phyloP scores from a whole-genome alignment of 2,329 filamentous ascomycete genomes.

The Botrytis sinoallii region DNA sequence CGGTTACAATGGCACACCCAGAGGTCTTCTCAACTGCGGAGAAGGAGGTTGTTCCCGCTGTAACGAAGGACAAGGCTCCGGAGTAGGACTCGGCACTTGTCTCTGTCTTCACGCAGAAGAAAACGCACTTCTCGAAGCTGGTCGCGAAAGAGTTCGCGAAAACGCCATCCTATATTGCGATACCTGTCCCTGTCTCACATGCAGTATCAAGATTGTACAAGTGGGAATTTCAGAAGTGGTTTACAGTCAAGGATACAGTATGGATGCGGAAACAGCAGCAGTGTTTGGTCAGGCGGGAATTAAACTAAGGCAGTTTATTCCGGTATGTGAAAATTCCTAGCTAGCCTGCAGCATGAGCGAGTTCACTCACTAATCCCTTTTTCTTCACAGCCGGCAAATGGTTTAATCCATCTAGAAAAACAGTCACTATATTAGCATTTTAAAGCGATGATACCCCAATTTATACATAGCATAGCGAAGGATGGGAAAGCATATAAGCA shows the following conservation, averaged over 20 bases:
- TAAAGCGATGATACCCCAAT: conserved; percentile 7
- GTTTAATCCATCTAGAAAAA: conserved; percentile 60
- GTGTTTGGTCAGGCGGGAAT: conserved; percentile 85
- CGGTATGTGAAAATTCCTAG: conserved; percentile 52
- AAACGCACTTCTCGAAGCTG: conserved; percentile 92
- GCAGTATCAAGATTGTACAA: conserved; percentile 97
- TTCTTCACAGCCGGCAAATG: conserved; percentile 55
- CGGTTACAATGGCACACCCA: conserved; percentile 96
- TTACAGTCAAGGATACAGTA: conserved; percentile 89
- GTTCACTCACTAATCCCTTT: conserved; percentile 10
- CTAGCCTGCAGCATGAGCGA: background rate
- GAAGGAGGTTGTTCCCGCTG: conserved; percentile 88
- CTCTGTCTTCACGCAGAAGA: conserved; percentile 98
- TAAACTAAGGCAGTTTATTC: conserved; percentile 79
- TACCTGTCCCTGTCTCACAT: conserved; percentile 94
- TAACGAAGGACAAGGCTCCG: conserved; percentile 69
- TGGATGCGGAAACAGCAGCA: conserved; percentile 79
- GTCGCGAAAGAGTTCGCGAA: conserved; percentile 81
- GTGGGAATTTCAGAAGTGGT: conserved; percentile 95
- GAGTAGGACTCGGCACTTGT: conserved; percentile 77
- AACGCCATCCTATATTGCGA: conserved; percentile 88
- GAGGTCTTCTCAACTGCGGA: conserved; percentile 83
- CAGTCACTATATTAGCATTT: conserved; percentile 24
- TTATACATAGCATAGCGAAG: background rate
- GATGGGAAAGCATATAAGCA: no score